phyloP scores from a whole-genome alignment of 805 yeast species.

The Starmerella powellii region DNA sequence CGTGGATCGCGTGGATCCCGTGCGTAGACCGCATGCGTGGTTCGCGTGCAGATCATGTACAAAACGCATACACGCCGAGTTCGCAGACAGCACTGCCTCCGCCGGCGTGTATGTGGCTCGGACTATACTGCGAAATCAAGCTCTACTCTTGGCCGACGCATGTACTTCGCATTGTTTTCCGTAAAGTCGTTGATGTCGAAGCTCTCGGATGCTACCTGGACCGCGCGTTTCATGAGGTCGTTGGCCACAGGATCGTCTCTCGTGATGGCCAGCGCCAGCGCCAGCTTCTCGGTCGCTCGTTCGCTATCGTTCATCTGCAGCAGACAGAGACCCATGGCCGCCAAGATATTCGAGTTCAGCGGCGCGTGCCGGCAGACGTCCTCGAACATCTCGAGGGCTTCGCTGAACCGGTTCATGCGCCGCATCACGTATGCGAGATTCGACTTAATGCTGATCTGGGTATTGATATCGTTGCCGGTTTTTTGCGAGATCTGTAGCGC shows the following conservation, averaged over 20 bases:
- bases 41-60: too few relatives aligned
- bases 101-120: too few relatives aligned
- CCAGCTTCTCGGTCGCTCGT: slow-evolving; percentile 65
- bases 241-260: slow-evolving; percentile 77
- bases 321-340: slow-evolving; percentile 77
- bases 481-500: slow-evolving; percentile 13
- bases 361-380: slow-evolving; percentile 60
- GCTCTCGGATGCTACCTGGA: slow-evolving; percentile 2
- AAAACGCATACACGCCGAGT: too few relatives aligned
- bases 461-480: slow-evolving; percentile 62
- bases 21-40: too few relatives aligned
- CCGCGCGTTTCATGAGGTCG: slow-evolving; percentile 68
- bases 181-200: slow-evolving; percentile 8
- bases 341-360: slow-evolving; percentile 58
- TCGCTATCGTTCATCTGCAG: slow-evolving; percentile 52
- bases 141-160: slow-evolving; percentile 3
- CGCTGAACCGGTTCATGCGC: slow-evolving; percentile 43
- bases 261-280: slow-evolving; percentile 63
- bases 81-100: too few relatives aligned
- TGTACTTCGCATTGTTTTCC: not conserved
- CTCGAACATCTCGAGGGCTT: slow-evolving; percentile 63
- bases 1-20: too few relatives aligned
- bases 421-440: slow-evolving; percentile 22
- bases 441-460: slow-evolving; percentile 58
- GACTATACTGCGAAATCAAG: slow-evolving; percentile 1